These are phyloP conservation scores for Solanum dulcamara DNA, from an alignment of 257 asterid species.

Conservation along the genomic window DNA sequence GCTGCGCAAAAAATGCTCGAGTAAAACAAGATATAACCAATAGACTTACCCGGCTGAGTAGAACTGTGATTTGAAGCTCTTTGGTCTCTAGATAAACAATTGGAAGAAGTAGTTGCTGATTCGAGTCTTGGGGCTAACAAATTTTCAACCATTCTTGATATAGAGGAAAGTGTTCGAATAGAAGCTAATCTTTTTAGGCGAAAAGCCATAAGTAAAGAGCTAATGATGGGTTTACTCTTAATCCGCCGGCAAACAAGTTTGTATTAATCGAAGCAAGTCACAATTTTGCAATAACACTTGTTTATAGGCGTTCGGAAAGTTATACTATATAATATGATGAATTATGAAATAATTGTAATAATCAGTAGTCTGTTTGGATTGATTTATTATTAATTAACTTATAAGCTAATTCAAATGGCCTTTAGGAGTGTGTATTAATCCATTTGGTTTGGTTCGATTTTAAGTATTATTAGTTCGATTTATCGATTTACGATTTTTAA, in stretches of 20 bases:
- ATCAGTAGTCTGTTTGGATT: too few species aligned
- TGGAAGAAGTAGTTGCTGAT: not conserved
- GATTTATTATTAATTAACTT: too few species aligned
- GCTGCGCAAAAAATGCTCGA: not conserved
- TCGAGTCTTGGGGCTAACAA: conserved; percentile 2
- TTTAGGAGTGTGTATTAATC: too few species aligned
- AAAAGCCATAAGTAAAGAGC: conserved; percentile 12
- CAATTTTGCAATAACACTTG: not conserved
- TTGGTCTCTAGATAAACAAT: conserved; percentile 13
- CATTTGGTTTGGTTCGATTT: too few species aligned
- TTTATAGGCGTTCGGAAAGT: not conserved
- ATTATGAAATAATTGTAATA: not conserved
- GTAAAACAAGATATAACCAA: not conserved
- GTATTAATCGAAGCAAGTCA: not conserved
- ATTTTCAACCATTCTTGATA: conserved; percentile 1
- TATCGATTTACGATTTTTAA: too few species aligned
- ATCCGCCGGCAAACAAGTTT: not conserved
- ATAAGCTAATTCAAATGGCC: too few species aligned
- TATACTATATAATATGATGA: too few species aligned
- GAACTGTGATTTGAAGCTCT: not conserved
- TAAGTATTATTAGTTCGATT: too few species aligned
- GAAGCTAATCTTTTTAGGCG: conserved; percentile 14
- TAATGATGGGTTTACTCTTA: not conserved
- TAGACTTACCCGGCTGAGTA: conserved; percentile 16
- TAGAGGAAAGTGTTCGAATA: conserved; percentile 7